Conservation (phyloP, 2,329 filamentous ascomycete species). For the Colletotrichum sp. region DNA sequence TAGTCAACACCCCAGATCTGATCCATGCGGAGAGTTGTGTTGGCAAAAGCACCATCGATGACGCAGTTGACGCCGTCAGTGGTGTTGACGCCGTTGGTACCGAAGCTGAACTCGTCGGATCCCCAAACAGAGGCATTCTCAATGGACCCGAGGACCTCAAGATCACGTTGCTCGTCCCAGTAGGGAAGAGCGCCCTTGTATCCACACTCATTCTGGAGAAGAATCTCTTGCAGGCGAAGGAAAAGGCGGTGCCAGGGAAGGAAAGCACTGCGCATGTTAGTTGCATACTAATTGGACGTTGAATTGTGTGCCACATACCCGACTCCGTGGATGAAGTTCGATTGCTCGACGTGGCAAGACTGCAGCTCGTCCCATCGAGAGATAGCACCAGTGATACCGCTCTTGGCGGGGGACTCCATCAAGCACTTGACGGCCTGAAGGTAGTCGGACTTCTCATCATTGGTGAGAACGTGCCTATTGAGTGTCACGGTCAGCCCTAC, state of each 20-base stretch:
- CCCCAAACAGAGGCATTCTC: constrained; percentile 17
- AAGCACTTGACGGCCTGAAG: constrained; percentile 10
- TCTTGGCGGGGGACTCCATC: constrained; percentile 9
- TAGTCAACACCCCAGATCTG: constrained; percentile 6
- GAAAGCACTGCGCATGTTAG: constrained; percentile 24
- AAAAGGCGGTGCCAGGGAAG: constrained; percentile 40
- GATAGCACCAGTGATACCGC: background rate
- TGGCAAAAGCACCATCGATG: constrained; percentile 27
- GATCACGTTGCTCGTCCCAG: constrained; percentile 15
- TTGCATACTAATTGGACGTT: background rate
- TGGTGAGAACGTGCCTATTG: constrained; percentile 1
- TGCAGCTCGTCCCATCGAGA: constrained; percentile 12
- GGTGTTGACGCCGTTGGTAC: constrained; percentile 27
- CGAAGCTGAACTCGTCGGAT: constrained; percentile 30
- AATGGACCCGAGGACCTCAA: constrained; percentile 32
- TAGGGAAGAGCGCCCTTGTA: constrained; percentile 35
- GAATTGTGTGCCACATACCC: background rate
- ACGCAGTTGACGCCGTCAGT: constrained; percentile 21
- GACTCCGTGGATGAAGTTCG: constrained; percentile 16
- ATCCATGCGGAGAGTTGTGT: constrained; percentile 12
- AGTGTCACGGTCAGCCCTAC: background rate
- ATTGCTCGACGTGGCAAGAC: constrained; percentile 5
- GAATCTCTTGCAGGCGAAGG: constrained; percentile 34
- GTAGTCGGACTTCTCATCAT: constrained; percentile 1
- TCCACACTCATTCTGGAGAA: constrained; percentile 33